These are phyloP conservation scores for Cladobotryum mycophilum DNA, from an alignment of 2,329 filamentous ascomycete species.

Conservation along the genomic window DNA sequence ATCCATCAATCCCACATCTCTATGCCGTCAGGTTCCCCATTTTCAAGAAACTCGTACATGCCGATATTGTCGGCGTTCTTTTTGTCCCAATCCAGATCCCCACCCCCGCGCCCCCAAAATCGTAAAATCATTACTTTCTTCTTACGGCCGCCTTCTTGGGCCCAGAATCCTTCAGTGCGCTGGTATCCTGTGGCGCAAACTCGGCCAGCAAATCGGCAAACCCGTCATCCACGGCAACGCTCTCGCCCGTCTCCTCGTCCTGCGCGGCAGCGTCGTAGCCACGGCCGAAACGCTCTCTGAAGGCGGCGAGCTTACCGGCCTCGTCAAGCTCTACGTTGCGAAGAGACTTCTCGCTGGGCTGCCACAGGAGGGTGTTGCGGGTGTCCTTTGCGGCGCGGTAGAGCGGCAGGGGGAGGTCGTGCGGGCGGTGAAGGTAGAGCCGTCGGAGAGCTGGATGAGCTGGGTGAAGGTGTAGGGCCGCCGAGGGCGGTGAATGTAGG, in stretches of 20 bases:
- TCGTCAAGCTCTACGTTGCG: conserved; percentile 91
- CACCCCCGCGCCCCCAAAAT: conserved; percentile 13
- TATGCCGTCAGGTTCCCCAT: conserved; percentile 3
- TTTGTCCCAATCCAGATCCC: conserved; percentile 12
- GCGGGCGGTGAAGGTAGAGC: conserved; percentile 73
- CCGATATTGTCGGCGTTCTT: too few relatives aligned
- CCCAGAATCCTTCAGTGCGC: conserved; percentile 29
- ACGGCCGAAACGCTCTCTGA: conserved; percentile 76
- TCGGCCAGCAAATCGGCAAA: conserved; percentile 47
- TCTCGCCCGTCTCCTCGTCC: conserved; percentile 22
- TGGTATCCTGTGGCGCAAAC: conserved; percentile 38
- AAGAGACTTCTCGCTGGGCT: conserved; percentile 74
- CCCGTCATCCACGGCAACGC: conserved; percentile 21
- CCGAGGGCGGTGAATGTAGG: conserved; percentile 79
- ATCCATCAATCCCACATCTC: conserved; percentile 7
- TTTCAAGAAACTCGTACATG: too few relatives aligned
- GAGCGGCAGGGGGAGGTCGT: conserved; percentile 65
- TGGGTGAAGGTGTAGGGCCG: conserved; percentile 97
- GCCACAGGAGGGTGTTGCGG: conserved; percentile 86
- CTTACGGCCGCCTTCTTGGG: conserved; percentile 40
- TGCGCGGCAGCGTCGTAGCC: conserved; percentile 63
- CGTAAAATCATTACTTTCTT: conserved; percentile 35
- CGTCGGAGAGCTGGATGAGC: conserved; percentile 86
- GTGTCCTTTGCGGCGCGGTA: conserved; percentile 69
- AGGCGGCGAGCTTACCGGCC: conserved; percentile 80